Evolutionary conservation across 495 filamentous ascomycete genomes (phyloP).

Genomic region (Cercophora scortea): DNA sequence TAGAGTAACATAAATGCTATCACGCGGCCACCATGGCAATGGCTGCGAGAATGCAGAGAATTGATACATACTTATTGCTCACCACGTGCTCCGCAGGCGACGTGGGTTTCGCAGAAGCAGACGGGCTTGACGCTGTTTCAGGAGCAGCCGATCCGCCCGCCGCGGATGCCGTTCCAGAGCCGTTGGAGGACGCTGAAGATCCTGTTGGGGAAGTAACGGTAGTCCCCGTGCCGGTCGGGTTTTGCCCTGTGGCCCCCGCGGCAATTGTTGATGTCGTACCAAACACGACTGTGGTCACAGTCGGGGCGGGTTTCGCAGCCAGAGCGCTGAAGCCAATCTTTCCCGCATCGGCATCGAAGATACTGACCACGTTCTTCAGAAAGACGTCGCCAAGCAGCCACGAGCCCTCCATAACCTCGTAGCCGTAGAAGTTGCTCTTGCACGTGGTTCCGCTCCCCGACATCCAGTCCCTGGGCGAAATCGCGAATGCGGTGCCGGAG

Average conservation of each 20-base stretch:
- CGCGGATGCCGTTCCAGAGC: slow-evolving; percentile 6
- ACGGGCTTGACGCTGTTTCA: slow-evolving; percentile 1
- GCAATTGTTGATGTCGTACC: slow-evolving; percentile 1
- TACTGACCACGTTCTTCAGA: slow-evolving; percentile 82
- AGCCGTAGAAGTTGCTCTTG: slow-evolving; percentile 56
- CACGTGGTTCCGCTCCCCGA: slow-evolving; percentile 45
- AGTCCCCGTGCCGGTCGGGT: background rate
- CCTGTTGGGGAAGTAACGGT: background rate
- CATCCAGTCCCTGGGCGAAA: slow-evolving; percentile 64
- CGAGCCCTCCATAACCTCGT: slow-evolving; percentile 30
- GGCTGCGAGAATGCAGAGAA: slow-evolving; percentile 10
- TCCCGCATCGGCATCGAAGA: slow-evolving; percentile 64
- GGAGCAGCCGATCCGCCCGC: slow-evolving; percentile 1
- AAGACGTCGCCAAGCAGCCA: slow-evolving; percentile 83
- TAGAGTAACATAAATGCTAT: background rate
- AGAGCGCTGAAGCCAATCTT: slow-evolving; percentile 43
- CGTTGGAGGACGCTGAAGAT: slow-evolving; percentile 2
- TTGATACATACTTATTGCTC: slow-evolving; percentile 5
- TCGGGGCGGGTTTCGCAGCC: slow-evolving; percentile 1
- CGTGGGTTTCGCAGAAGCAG: slow-evolving; percentile 1
- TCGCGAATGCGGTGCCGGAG: slow-evolving; percentile 47
- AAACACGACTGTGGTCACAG: background rate
- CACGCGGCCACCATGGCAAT: slow-evolving; percentile 14
- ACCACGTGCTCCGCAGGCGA: slow-evolving; percentile 12
- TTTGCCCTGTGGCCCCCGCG: background rate